These are phyloP conservation scores for Fusarium pseudonygamai DNA, from an alignment of 2,329 filamentous ascomycete species.

Conservation along the genomic window DNA sequence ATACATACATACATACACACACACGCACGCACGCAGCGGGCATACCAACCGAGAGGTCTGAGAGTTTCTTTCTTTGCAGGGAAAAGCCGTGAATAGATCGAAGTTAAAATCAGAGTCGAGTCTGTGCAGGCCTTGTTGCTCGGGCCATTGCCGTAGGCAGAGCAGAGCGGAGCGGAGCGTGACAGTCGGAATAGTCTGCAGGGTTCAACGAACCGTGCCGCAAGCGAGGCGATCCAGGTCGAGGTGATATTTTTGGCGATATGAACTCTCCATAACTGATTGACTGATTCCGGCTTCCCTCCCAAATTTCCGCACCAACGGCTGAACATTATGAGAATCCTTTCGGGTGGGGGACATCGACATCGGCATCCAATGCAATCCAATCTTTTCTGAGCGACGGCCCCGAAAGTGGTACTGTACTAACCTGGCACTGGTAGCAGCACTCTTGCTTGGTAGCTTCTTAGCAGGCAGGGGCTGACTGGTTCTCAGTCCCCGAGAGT, in stretches of 20 bases:
- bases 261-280: conserved; percentile 14
- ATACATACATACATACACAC: conserved; percentile 1
- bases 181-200: not conserved
- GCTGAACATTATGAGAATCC: not conserved
- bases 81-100: not conserved
- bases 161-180: not conserved
- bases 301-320: conserved; percentile 8
- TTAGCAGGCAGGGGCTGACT: conserved; percentile 24
- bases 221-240: conserved; percentile 17
- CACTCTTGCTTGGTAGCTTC: not conserved
- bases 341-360: conserved; percentile 15
- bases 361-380: not conserved
- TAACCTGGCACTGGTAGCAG: not conserved
- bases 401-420: conserved; percentile 1
- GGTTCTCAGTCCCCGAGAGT: conserved; percentile 21
- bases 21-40: not conserved
- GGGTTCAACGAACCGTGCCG: conserved; percentile 21
- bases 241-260: conserved; percentile 2
- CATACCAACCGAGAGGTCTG: not conserved
- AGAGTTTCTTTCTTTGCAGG: not conserved
- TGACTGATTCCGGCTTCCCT: not conserved
- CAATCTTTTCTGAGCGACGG: conserved; percentile 4
- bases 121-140: not conserved
- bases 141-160: not conserved
- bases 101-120: not conserved